A percentile compares a stretch with the other conserved stretches of the same genome.
Evolutionary conservation across 371 early-diverging fungal genomes (phyloP).

Genomic region (Mortierella sp.): DNA sequence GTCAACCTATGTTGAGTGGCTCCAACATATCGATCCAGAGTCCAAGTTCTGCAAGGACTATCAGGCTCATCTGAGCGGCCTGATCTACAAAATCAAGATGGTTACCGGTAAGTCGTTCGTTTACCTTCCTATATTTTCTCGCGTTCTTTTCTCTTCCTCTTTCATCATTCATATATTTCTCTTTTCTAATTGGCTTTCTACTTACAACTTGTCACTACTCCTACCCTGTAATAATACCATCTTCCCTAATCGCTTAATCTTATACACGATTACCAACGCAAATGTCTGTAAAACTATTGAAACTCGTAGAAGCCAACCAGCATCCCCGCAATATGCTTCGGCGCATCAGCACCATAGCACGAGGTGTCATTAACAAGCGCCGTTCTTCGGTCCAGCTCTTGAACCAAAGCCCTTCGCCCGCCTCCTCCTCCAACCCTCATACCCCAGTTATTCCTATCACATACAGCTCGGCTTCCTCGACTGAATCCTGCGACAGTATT

Average conservation of each 20-base stretch:
- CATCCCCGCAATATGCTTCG: slow-evolving; percentile 38
- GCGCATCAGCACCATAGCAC: slow-evolving; percentile 49
- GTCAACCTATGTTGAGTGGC: slow-evolving; percentile 35
- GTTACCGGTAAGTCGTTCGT: slow-evolving; percentile 16
- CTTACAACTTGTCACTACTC: not conserved
- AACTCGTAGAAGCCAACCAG: slow-evolving; percentile 24
- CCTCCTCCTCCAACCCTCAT: slow-evolving; percentile 8
- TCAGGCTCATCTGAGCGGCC: slow-evolving; percentile 21
- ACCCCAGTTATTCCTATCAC: slow-evolving; percentile 1
- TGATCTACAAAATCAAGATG: slow-evolving; percentile 39
- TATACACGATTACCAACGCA: not conserved
- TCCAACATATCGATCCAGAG: slow-evolving; percentile 40
- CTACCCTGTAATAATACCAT: not conserved
- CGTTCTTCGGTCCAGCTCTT: slow-evolving; percentile 18
- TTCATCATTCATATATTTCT: not conserved
- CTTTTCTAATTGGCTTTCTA: not conserved
- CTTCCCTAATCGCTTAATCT: not conserved
- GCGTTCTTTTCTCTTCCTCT: not conserved
- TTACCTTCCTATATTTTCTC: not conserved
- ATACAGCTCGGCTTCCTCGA: not conserved
- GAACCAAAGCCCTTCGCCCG: not conserved
- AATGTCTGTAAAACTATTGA: slow-evolving; percentile 13
- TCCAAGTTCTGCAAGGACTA: slow-evolving; percentile 27
- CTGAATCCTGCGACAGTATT: not conserved
- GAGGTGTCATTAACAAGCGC: slow-evolving; percentile 34